Base-by-base conservation (phyloP, 2,329 filamentous ascomycete genomes). In the Diplodia seriata region DNA sequence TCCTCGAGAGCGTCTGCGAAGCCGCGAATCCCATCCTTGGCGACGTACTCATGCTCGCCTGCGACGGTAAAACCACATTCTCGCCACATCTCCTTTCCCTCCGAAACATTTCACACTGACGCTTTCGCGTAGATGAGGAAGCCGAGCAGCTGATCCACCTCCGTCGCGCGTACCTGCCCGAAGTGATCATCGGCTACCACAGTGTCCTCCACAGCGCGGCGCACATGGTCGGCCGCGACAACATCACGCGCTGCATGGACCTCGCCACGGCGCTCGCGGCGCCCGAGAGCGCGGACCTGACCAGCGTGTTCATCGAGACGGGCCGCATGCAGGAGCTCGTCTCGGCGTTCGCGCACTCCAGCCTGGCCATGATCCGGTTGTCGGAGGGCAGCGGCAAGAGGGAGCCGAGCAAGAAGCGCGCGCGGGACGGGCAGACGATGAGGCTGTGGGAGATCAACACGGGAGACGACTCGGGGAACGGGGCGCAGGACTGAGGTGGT, bases 191-290 rank as follows among this genome's bases (percentile, higher is more conserved):
- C 61, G 92, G 91, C 2, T 97, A 95, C 77, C 88, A 95, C 75
- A 90, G 87, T 73, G 89, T 91, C 1, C 82, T 98, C 61, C 91
- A 96, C 76, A 91, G 91, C 74, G 90, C 91, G 0, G 93, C 92
- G 3, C 89, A 88, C 56, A 85, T 87, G 59, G 82, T 96, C 53
- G 90, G 89, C 55, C 89, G 93, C 53, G 91, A 94, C 68, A 87
- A 90, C 71, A 84, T 97, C 20, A 85, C 95, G 31, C 89, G 94
- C 75, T 91, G 90, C 73, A 94, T 99, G 91, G 92, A 97, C 69
- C 83, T 99, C 18, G 90, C 93, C 1, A 88, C 89, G 1, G 77
- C 89, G 2, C 86, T 97, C 62, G 92, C 94, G 1, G 73, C 76
- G 15, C 70, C 72, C 31, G 68, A 70, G 2, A 76, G 73, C 38